Base-by-base conservation (phyloP, 257 asterid species). In the Jasminum sambac region DNA sequence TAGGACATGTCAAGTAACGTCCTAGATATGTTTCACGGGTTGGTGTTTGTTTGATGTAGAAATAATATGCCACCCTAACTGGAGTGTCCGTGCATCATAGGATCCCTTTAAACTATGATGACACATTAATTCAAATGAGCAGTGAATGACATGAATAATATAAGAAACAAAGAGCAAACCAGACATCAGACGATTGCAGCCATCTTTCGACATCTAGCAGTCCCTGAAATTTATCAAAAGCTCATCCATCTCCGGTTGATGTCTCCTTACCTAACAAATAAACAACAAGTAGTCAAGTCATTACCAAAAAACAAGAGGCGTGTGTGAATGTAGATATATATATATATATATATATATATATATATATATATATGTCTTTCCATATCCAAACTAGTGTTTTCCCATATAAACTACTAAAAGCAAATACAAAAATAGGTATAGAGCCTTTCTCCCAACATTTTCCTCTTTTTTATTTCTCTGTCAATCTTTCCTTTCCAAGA, bases 181-280 rank as follows among this genome's bases (percentile, higher is more conserved):
- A 42, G 16, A 36, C 46, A 1, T 64, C 11, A 42, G 16, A 36
- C 46, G 1, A 19, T 46, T 17, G 72, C 43, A 43, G 69, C 48
- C 44, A 59, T 34, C 66, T 66, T 34, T 57, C 64, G 52, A 72
- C 81, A 63, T 68, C 83, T 87, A 91, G 25, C 77, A 70, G 72
- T 84, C 89, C 60, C 79, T 74, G 77, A 92, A 88, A 69, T 84
- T 79, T 80, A 92, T 84, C 80, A 76, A 68, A 73, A 90, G 77
- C 74, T 83, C 81, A 70, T 86, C 88, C 92, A 86, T 92, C 71
- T 74, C 73, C 0, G 98, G 96, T 67, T 84, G 96, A 78, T 89
- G 98, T 73, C 82, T 86, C 83, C 96, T 84, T 66, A 90, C 96
- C 96, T 92, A 76, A 55, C 41, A 24, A 59, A 34, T 30, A 41